These are phyloP conservation scores for Liriodendron chinense DNA, from an alignment of 164 flowering plant genomes.

Conservation along the genomic window DNA sequence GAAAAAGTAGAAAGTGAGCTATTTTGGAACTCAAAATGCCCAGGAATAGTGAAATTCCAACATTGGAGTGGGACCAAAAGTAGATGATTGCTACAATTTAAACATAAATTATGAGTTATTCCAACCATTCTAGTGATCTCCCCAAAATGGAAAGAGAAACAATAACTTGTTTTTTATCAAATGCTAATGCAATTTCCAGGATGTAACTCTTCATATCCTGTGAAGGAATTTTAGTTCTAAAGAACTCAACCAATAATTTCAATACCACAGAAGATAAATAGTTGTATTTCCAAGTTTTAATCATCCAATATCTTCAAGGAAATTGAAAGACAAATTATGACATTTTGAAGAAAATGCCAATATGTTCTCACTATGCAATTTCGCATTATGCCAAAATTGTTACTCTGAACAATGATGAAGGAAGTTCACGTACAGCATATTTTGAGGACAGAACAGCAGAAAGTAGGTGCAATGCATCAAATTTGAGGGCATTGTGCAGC, in stretches of 20 bases:
- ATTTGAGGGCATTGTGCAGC: slow-evolving; percentile 73
- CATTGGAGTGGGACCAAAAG: too few species aligned
- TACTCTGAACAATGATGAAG: neutral
- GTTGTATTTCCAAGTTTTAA: neutral
- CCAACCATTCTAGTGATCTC: too few species aligned
- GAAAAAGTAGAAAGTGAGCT: too few species aligned
- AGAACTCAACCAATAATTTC: neutral
- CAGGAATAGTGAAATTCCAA: too few species aligned
- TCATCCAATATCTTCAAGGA: neutral
- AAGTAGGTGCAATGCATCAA: slow-evolving; percentile 77
- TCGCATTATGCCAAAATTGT: neutral
- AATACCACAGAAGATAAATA: neutral
- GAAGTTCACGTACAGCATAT: slow-evolving; percentile 46
- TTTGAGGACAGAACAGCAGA: slow-evolving; percentile 56
- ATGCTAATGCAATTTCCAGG: too few species aligned
- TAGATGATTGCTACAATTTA: too few species aligned
- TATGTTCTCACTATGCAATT: neutral
- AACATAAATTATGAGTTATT: too few species aligned
- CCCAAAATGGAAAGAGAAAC: too few species aligned
- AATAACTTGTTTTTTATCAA: too few species aligned
- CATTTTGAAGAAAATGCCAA: neutral
- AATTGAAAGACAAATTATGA: neutral
- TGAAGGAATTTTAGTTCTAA: neutral
- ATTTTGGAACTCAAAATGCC: too few species aligned
- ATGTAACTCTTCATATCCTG: too few species aligned